Evolutionary conservation across 1,139 yeast species (phyloP).

Genomic region (Pichia sp.): DNA sequence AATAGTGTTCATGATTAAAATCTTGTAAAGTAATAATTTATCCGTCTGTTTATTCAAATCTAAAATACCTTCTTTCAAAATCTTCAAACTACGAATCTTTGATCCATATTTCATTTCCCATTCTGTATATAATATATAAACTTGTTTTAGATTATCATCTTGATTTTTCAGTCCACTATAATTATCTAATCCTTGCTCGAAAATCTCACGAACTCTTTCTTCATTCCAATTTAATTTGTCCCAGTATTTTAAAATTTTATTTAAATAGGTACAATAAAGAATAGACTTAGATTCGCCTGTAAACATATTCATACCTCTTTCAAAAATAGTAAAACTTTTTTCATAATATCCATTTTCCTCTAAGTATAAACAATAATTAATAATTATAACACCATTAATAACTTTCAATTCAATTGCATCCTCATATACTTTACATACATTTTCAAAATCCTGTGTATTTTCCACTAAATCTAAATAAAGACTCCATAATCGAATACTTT

Average conservation of each 20-base stretch:
- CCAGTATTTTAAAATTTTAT: slow-evolving; percentile 39
- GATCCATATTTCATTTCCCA: slow-evolving; percentile 54
- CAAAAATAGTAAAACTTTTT: slow-evolving; percentile 58
- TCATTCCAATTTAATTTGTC: slow-evolving; percentile 29
- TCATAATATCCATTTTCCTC: slow-evolving; percentile 45
- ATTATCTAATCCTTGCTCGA: slow-evolving; percentile 51
- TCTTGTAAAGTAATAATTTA: slow-evolving; percentile 32
- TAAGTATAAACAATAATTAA: slow-evolving; percentile 61
- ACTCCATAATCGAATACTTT: slow-evolving; percentile 63
- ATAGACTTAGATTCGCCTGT: slow-evolving; percentile 60
- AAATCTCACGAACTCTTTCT: slow-evolving; percentile 67
- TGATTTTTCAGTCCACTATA: slow-evolving; percentile 31
- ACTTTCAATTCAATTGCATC: slow-evolving; percentile 54
- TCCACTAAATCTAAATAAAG: slow-evolving; percentile 71
- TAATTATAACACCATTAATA: slow-evolving; percentile 62
- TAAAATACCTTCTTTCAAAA: slow-evolving; percentile 38
- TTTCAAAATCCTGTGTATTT: slow-evolving; percentile 44
- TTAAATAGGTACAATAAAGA: slow-evolving; percentile 66
- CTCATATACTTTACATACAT: slow-evolving; percentile 49
- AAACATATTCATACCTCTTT: slow-evolving; percentile 58
- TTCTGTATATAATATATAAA: slow-evolving; percentile 52
- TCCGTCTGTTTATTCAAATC: slow-evolving; percentile 26
- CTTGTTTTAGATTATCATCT: slow-evolving; percentile 31
- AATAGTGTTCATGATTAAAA: slow-evolving; percentile 21
- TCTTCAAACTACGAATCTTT: slow-evolving; percentile 37